Percentiles rank a stretch among this genome's conserved stretches.
Evolutionary conservation across 2,329 filamentous ascomycete genomes (phyloP).

Genomic region (Sarocladiaceae sp.): DNA sequence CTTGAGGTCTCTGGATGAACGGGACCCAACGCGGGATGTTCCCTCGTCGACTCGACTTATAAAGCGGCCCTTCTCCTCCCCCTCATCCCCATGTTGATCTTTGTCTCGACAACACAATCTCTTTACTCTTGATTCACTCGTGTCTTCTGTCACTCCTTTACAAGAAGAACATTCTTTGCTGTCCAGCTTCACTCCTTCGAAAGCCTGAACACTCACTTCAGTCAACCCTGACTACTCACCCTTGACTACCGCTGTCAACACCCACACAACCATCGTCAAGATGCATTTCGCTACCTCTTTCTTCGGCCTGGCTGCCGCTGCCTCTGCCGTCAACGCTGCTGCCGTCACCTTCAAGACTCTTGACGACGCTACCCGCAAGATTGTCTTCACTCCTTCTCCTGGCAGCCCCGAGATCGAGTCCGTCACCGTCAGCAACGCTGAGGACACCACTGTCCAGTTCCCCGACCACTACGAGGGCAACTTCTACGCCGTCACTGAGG

Average conservation of each 20-base stretch:
- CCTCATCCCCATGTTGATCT: constrained; percentile 5
- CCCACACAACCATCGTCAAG: constrained; percentile 26
- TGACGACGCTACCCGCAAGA: constrained; percentile 41
- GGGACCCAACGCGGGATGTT: not conserved
- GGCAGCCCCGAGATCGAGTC: constrained; percentile 28
- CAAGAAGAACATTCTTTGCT: constrained; percentile 5
- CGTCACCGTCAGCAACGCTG: constrained; percentile 32
- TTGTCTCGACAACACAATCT: constrained; percentile 1
- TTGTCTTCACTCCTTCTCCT: constrained; percentile 43
- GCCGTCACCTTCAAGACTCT: constrained; percentile 55
- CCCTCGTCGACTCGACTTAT: constrained; percentile 5
- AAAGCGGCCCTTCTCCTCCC: constrained; percentile 9
- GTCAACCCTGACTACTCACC: constrained; percentile 1
- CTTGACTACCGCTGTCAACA: constrained; percentile 9
- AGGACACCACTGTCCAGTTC: constrained; percentile 35
- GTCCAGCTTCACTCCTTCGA: constrained; percentile 22
- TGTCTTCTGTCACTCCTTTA: constrained; percentile 13
- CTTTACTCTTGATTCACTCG: constrained; percentile 9
- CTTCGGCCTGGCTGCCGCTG: constrained; percentile 36
- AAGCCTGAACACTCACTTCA: constrained; percentile 14
- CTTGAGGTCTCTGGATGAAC: constrained; percentile 5
- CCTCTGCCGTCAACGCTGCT: constrained; percentile 35
- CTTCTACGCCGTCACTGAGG: constrained; percentile 43
- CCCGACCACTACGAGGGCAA: constrained; percentile 42
- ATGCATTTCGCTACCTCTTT: constrained; percentile 48